Evolutionary conservation across 306 rosid species (phyloP).

Genomic region (Adenanthera pavonina): DNA sequence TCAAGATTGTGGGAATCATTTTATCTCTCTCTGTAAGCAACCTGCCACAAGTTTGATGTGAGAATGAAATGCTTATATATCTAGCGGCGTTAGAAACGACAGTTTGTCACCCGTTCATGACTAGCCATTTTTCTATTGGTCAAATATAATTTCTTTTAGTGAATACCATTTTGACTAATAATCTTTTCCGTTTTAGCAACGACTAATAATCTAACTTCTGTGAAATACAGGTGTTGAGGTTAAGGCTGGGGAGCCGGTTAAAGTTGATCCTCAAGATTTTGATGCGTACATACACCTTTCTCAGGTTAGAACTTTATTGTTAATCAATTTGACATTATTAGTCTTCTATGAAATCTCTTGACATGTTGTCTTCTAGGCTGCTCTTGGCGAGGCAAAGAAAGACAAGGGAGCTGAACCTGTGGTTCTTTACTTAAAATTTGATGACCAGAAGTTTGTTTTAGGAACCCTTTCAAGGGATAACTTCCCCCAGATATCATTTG

Average conservation of each 20-base stretch:
- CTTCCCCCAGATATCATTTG: conserved; percentile 73
- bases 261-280: conserved; percentile 46
- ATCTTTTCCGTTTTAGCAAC: too few species aligned
- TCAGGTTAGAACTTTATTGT: conserved; percentile 58
- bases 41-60: background rate
- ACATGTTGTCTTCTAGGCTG: conserved; percentile 51
- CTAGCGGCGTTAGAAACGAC: background rate
- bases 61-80: background rate
- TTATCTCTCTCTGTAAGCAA: background rate
- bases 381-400: conserved; percentile 76
- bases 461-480: conserved; percentile 68
- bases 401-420: conserved; percentile 58
- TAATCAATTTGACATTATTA: background rate
- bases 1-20: background rate
- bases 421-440: conserved; percentile 56
- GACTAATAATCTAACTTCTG: background rate
- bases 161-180: background rate
- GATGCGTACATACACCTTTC: conserved; percentile 69
- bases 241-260: conserved; percentile 70
- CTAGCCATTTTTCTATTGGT: background rate
- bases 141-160: background rate
- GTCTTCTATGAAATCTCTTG: background rate
- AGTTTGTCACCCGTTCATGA: background rate
- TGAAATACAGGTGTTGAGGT: conserved; percentile 77
- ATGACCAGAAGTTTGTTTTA: conserved; percentile 68